Evolutionary conservation across 345 rosid species (phyloP), one percentile per base, ranked within the genome.

Genomic region (Hibiscus trionum): DNA sequence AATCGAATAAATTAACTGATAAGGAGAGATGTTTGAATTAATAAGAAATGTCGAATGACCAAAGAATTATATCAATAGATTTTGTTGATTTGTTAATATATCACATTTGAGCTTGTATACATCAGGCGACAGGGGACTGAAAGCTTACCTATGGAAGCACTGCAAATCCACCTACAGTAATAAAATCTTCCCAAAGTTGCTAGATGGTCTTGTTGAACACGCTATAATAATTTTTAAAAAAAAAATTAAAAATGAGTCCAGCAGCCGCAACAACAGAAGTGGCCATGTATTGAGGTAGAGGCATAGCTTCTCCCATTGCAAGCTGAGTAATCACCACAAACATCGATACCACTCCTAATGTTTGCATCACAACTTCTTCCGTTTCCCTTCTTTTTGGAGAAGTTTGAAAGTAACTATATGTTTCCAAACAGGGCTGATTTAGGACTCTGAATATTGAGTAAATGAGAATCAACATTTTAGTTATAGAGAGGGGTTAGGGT

Each of bases 101-200:
- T 17, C 47, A 71, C 58, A 33, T 31, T 62, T 37, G 24, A 26
- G 24, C 21, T n/a, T 71, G 58, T 29, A 14, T 50, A 21, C 27
- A 50, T 65, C 53, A 17, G 17, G 55, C 11, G 56, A 59, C 33
- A 62, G 42, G 67, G 50, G 56, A 59, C 70, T 74, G 63, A 72
- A 70, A 75, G 47, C 58, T 61, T 64, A 85, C 97, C 82, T 93
- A 96, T 70, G 97, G 98, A 73, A 91, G 96, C 59, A 81, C 88
- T 1, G 90, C 82, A 60, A 91, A 75, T 39, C 97, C 98, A 71
- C 89, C 90, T 26, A 91, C 71, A 62, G 97, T 90, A 33, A 76
- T 86, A 80, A 91, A 84, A 76, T 93, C 98, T 74, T 91, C 94
- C 98, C 98, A 93, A 10, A 88, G 72, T 66, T 61, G 76, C 96